Conservation (phyloP, 306 rosid genomes). For the Mimosa bimucronata region DNA sequence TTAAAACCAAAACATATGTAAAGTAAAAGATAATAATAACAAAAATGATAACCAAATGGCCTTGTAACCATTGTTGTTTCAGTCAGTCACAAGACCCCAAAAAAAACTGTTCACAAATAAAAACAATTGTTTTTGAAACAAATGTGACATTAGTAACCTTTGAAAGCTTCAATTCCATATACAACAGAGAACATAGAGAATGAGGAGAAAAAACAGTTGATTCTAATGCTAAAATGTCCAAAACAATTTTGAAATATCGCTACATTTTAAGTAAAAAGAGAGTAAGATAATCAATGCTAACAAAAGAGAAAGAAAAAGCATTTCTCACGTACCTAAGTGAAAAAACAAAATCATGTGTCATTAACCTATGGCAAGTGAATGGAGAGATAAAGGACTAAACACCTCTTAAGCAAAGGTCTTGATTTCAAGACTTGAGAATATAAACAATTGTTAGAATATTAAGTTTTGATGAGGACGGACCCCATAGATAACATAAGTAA, state of each 20-base stretch:
- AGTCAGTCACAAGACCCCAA: neutral
- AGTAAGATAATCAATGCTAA: neutral
- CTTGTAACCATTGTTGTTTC: neutral
- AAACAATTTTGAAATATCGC: slow-evolving; percentile 16
- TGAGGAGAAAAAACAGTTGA: neutral
- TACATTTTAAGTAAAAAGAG: neutral
- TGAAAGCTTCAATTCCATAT: slow-evolving; percentile 14
- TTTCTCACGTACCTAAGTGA: slow-evolving; percentile 57
- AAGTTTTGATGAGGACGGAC: no score
- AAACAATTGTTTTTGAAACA: neutral
- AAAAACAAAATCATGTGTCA: neutral
- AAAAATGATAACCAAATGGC: slow-evolving; percentile 4
- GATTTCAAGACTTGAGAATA: neutral
- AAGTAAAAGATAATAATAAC: neutral
- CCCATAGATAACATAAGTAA: no score
- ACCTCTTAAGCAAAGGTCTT: no score
- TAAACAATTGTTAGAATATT: no score
- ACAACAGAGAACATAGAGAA: neutral
- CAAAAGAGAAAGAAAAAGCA: neutral
- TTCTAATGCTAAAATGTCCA: neutral
- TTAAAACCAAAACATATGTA: neutral
- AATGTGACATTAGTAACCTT: neutral
- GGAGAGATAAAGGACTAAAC: neutral
- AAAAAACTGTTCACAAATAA: neutral
- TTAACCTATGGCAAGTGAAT: neutral